Conservation (phyloP, 495 filamentous ascomycete species). For the Penicillium flavigenum region DNA sequence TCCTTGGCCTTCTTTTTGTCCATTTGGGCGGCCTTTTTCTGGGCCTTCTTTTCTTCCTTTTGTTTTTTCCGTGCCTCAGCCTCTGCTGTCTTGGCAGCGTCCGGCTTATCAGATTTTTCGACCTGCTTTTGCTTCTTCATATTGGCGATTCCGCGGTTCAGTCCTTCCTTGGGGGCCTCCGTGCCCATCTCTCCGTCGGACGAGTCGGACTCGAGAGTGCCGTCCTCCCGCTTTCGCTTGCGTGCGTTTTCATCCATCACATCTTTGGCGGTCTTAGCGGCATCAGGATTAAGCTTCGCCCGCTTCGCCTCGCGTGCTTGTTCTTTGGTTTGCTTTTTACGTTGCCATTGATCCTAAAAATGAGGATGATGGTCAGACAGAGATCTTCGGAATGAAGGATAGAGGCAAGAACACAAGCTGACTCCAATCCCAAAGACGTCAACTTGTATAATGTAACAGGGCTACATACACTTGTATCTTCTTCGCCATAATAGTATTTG, state of each 20-base stretch:
- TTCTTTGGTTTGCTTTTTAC: constrained; percentile 85
- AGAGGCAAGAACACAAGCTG: constrained; percentile 6
- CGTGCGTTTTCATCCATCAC: constrained; percentile 76
- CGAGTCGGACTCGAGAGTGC: constrained; percentile 41
- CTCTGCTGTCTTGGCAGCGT: constrained; percentile 35
- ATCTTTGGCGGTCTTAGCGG: constrained; percentile 76
- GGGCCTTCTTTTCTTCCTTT: constrained; percentile 50
- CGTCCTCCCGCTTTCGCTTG: constrained; percentile 65
- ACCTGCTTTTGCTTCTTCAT: constrained; percentile 29
- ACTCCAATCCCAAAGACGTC: constrained; percentile 4
- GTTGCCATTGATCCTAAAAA: constrained; percentile 77
- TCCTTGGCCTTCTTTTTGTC: constrained; percentile 52
- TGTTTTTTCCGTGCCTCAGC: constrained; percentile 42
- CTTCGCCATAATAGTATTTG: constrained; percentile 86
- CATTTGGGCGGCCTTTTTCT: constrained; percentile 50
- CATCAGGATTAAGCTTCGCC: constrained; percentile 85
- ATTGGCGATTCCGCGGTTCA: constrained; percentile 38
- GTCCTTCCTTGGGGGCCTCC: constrained; percentile 41
- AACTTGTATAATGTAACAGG: constrained; percentile 3
- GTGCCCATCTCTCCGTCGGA: constrained; percentile 47
- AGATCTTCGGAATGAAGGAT: constrained; percentile 12
- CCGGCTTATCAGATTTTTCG: constrained; percentile 32
- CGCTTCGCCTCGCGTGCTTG: constrained; percentile 71
- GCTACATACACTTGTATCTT: constrained; percentile 68
- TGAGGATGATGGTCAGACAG: constrained; percentile 40